These are phyloP conservation scores for Elymus sibiricus DNA, from an alignment of 176 grass and related monocot genomes.

Conservation along the genomic window DNA sequence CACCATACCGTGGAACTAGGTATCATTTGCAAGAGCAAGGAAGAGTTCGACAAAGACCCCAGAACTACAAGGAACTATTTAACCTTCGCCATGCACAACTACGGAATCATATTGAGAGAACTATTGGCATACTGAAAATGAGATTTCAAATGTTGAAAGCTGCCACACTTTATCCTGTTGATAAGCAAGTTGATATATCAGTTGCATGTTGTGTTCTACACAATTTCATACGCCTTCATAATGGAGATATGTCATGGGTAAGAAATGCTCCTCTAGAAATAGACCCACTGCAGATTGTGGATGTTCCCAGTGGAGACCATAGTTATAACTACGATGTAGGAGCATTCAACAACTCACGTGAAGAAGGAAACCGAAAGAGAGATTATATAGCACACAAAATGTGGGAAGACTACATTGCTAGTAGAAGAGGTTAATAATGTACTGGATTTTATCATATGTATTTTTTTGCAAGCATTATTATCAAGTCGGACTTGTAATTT, in stretches of 20 bases:
- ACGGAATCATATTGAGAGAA: slow-evolving; percentile 10
- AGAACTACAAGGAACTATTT: neutral
- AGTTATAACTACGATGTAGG: neutral
- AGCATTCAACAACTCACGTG: neutral
- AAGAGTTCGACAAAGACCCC: neutral
- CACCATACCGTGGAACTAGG: slow-evolving; percentile 2
- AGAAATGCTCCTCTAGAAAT: neutral
- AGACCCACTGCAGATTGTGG: neutral
- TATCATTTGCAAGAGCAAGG: slow-evolving; percentile 25
- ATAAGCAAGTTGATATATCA: neutral
- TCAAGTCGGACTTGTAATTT: neutral
- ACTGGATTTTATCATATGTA: too few relatives aligned
- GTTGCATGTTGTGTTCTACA: neutral
- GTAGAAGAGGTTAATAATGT: neutral
- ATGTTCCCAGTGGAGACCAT: neutral
- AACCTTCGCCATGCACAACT: slow-evolving; percentile 4
- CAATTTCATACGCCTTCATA: neutral
- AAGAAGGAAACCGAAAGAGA: neutral
- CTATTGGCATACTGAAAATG: slow-evolving; percentile 5
- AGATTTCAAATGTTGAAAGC: neutral
- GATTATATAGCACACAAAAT: neutral
- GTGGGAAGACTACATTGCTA: slow-evolving; percentile 7
- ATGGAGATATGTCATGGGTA: slow-evolving; percentile 1
- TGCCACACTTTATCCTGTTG: neutral
- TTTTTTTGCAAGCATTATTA: neutral